These are phyloP conservation scores for Casuarina glauca DNA, from an alignment of 306 rosid genomes.

Conservation along the genomic window DNA sequence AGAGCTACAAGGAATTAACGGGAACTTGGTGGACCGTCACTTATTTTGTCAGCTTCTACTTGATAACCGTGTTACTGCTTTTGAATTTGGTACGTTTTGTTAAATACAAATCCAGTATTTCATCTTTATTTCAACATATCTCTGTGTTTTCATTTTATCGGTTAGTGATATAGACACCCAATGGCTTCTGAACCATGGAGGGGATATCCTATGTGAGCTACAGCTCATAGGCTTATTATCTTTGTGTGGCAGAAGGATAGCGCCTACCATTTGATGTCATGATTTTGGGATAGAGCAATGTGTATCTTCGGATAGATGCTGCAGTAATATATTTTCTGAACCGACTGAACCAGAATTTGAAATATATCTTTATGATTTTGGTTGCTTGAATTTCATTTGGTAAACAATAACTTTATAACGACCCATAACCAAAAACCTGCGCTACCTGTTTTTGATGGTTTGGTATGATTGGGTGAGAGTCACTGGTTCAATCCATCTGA, in stretches of 20 bases:
- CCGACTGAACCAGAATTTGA: background rate
- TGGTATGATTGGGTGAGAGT: background rate
- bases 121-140: slow-evolving; percentile 4
- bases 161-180: background rate
- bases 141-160: background rate
- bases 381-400: background rate
- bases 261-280: background rate
- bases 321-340: background rate
- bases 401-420: background rate
- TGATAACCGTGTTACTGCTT: slow-evolving; percentile 78
- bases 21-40: slow-evolving; percentile 69
- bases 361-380: background rate
- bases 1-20: slow-evolving; percentile 85
- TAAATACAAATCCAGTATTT: slow-evolving; percentile 14
- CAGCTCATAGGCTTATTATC: background rate
- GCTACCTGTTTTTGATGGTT: background rate
- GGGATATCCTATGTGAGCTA: background rate
- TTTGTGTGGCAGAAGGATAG: background rate
- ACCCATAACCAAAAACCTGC: background rate
- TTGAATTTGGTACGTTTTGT: slow-evolving; percentile 72
- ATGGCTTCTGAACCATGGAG: background rate
- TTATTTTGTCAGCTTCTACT: slow-evolving; percentile 89
- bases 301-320: background rate
- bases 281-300: background rate
- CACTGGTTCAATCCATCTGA: background rate